Base-by-base conservation (phyloP, 139 green algal genomes). In the Gonium pectorale region DNA sequence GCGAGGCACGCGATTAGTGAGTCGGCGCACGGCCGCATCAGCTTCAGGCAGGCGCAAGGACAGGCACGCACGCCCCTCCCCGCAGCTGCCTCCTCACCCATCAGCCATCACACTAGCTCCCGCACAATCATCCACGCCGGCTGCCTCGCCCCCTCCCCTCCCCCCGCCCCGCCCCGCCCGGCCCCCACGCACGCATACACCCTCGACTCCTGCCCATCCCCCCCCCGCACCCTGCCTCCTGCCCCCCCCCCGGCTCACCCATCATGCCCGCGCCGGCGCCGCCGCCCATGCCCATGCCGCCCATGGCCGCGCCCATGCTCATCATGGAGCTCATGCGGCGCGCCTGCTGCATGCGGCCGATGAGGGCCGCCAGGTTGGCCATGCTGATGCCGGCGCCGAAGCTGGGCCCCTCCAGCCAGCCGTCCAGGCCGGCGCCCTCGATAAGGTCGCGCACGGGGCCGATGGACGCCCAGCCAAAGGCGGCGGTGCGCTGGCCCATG, bases 341-440 rank as follows among this genome's bases (percentile, higher is more conserved):
- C 11, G 60, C 60, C 13, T 75, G 31, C 86, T 92, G 89, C 89
- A 92, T 92, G 54, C 72, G 71, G 27, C 27, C 62, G 13, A 89
- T 63, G 40, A 90, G 85, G n/a, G 54, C 43, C 24, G 43, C 44
- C n/a, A 92, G 72, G 38, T 79, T 51, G 0, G 52, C 1, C 21
- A 49, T 37, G 78, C 64, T 73, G 78, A 92, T 85, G 56, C 79
- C 75, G 0, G 49, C n/a, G 37, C 85, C 85, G 49, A 89, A 92
- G 24, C 68, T 78, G 43, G 89, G 89, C 41, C 89, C 89, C 86
- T 89, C 84, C 67, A 92, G 74, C 79, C 83, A 92, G 41, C 83
- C 89, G 63, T 92, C 89, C 60, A 90, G 60, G 27, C 80, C 83
- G 6, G 74, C 51, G 31, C 22, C 17, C 80, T 92, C 89, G 40